A percentile compares a stretch with the other conserved stretches of the same genome.
These are phyloP conservation scores for Trichocladium antarcticum DNA, from an alignment of 495 filamentous ascomycete species.

Conservation along the genomic window DNA sequence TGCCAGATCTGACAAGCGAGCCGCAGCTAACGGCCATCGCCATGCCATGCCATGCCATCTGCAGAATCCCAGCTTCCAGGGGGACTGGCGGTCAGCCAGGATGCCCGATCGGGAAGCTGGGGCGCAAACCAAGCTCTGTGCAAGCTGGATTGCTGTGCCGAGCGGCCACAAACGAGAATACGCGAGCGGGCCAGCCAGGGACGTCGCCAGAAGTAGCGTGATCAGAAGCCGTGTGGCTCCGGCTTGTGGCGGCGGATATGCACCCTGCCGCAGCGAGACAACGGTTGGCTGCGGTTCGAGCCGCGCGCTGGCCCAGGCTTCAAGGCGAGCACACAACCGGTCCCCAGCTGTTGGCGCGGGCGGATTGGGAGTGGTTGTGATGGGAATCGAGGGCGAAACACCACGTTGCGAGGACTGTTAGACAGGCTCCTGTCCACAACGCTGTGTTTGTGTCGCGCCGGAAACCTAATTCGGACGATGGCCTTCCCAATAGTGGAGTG, in stretches of 20 bases:
- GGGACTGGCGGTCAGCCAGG: constrained; percentile 1
- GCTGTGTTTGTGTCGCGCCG: constrained; percentile 17
- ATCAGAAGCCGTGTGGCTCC: constrained; percentile 1
- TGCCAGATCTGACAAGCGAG: constrained; percentile 19
- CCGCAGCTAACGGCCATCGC: neutral
- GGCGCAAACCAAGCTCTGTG: constrained; percentile 1
- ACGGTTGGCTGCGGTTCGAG: constrained; percentile 22
- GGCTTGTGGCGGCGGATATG: constrained; percentile 22
- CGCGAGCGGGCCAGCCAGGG: neutral
- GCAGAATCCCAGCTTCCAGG: neutral
- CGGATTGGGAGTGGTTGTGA: neutral
- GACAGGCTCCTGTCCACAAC: constrained; percentile 10
- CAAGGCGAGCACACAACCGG: constrained; percentile 9
- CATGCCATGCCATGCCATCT: neutral
- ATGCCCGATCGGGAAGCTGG: constrained; percentile 12
- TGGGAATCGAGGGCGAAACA: constrained; percentile 1
- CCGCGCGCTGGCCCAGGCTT: constrained; percentile 15
- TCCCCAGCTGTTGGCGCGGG: neutral
- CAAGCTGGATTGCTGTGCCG: neutral
- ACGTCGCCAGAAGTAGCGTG: neutral
- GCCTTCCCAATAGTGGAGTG: neutral
- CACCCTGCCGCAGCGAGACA: constrained; percentile 20
- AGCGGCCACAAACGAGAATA: constrained; percentile 11
- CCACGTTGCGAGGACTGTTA: constrained; percentile 13
- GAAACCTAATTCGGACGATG: constrained; percentile 18